Conservation (phyloP, 2,329 filamentous ascomycete species). For the Aureobasidium sp. region DNA sequence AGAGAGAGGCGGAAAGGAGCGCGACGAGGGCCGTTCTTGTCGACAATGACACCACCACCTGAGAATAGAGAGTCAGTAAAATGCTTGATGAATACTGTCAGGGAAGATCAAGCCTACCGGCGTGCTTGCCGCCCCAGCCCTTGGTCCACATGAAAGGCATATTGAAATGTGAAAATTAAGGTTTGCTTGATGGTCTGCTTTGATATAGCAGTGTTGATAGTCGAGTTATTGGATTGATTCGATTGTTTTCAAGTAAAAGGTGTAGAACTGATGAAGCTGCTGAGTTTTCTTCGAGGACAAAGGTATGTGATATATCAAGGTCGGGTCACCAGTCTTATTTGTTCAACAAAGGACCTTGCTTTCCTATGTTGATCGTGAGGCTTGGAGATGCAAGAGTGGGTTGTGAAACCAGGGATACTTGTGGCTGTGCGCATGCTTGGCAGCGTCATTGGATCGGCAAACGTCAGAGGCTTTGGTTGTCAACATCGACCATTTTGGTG, state of each 20-base stretch:
- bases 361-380: constrained; percentile 1
- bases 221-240: not conserved
- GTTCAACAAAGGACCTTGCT: not conserved
- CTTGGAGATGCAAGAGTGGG: not conserved
- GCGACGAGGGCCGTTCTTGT: constrained; percentile 43
- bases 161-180: not conserved
- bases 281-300: not conserved
- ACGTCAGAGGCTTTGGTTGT: constrained; percentile 2
- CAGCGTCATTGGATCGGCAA: not conserved
- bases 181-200: not conserved
- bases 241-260: not conserved
- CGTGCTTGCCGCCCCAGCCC: constrained; percentile 34
- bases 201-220: not conserved
- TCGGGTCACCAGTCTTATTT: not conserved
- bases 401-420: not conserved
- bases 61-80: not conserved
- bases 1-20: constrained; percentile 44
- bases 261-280: not conserved
- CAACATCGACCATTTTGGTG: not conserved
- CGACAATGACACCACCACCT: constrained; percentile 44
- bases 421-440: constrained; percentile 3
- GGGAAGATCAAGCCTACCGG: constrained; percentile 26
- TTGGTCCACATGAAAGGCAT: constrained; percentile 43
- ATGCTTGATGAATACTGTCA: not conserved
- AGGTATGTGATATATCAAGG: not conserved